Evolutionary conservation across 768 basidiomycete species (phyloP).

Genomic region (Leucocoprinus leucothites): DNA sequence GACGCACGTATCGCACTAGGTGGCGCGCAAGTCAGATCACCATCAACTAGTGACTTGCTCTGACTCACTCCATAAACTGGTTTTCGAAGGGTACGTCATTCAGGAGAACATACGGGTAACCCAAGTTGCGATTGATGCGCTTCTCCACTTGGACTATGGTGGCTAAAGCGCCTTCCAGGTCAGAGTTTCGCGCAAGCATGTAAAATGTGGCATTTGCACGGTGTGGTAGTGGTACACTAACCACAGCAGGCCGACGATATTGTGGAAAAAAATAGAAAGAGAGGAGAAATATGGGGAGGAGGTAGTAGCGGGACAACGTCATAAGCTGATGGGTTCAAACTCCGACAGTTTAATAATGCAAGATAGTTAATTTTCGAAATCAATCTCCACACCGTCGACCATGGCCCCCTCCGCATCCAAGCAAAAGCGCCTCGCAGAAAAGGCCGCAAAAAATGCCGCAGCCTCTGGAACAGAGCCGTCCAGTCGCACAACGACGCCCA

Average conservation of each 20-base stretch:
- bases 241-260: not conserved
- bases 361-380: slow-evolving; percentile 11
- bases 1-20: slow-evolving; percentile 23
- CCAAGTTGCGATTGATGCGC: slow-evolving; percentile 72
- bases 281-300: not conserved
- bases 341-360: slow-evolving; percentile 5
- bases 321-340: slow-evolving; percentile 4
- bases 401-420: slow-evolving; percentile 83
- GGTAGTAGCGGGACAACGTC: not conserved
- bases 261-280: not conserved
- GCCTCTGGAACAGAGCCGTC: not conserved
- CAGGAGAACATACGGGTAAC: slow-evolving; percentile 87
- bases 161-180: slow-evolving; percentile 53
- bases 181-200: slow-evolving; percentile 63
- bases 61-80: slow-evolving; percentile 38
- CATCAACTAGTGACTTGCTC: slow-evolving; percentile 44
- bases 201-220: slow-evolving; percentile 37
- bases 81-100: slow-evolving; percentile 82
- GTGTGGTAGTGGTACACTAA: not conserved
- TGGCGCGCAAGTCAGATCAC: not conserved
- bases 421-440: slow-evolving; percentile 93
- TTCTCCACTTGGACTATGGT: slow-evolving; percentile 78
- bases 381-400: slow-evolving; percentile 17
- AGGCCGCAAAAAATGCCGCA: slow-evolving; percentile 72
- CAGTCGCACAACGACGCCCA: slow-evolving; percentile 44